These are phyloP conservation scores for Globisporangium middletonii DNA, from an alignment of 352 stramenopile species.

Conservation along the genomic window DNA sequence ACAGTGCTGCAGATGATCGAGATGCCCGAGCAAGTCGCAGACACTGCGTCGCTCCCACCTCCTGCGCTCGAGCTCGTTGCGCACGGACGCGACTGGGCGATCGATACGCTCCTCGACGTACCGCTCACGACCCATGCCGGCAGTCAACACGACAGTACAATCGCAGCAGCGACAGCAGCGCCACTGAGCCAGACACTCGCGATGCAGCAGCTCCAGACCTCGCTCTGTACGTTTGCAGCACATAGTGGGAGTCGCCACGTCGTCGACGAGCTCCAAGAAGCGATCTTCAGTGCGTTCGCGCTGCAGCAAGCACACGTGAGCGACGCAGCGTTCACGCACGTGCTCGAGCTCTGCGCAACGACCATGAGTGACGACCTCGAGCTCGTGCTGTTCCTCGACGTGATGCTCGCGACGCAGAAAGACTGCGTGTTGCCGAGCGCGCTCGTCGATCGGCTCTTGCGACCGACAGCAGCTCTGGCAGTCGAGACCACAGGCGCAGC, in stretches of 20 bases:
- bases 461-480: neutral
- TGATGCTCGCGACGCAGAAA: slow-evolving; percentile 4
- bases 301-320: slow-evolving; percentile 15
- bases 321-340: slow-evolving; percentile 9
- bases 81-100: slow-evolving; percentile 22
- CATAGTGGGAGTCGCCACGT: slow-evolving; percentile 13
- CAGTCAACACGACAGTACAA: neutral
- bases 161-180: neutral
- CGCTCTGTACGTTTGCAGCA: slow-evolving; percentile 26
- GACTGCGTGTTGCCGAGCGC: neutral
- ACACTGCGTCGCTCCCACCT: slow-evolving; percentile 3
- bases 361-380: slow-evolving; percentile 18
- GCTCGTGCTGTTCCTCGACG: slow-evolving; percentile 15
- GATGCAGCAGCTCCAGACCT: slow-evolving; percentile 30
- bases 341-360: slow-evolving; percentile 25
- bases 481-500: neutral
- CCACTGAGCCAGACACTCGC: slow-evolving; percentile 4
- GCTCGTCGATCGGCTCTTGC: slow-evolving; percentile 4
- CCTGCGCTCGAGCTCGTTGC: neutral
- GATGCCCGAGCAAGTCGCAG: slow-evolving; percentile 7
- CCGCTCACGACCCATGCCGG: neutral
- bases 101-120: slow-evolving; percentile 31
- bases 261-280: slow-evolving; percentile 25
- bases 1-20: slow-evolving; percentile 44
- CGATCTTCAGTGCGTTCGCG: slow-evolving; percentile 14